Base-by-base conservation (phyloP, 768 basidiomycete genomes). In the Mrakia gelida region DNA sequence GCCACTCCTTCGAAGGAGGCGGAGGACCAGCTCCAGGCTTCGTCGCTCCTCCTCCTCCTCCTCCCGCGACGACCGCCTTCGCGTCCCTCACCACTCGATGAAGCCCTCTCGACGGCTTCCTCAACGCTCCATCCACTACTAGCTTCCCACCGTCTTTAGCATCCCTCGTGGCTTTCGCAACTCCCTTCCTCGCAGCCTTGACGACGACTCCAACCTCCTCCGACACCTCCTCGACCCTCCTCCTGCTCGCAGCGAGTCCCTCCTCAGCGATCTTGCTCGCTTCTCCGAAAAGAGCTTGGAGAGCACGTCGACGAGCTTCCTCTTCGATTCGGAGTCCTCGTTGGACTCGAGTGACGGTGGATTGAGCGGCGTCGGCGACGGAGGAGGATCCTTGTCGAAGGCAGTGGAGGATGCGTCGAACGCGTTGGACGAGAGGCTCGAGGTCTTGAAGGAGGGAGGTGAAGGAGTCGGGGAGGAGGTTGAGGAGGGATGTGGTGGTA, bases 351-450 rank as follows among this genome's bases (percentile, higher is more conserved):
- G 34, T 41, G 26, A 70, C 67, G 38, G 38, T 70, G 67, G 34
- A 41, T 21, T 43, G 67, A 70, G 67, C 34, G 67, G 41, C 67
- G 67, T 41, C 34, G 67, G 67, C 41, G n/a, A 70, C 18, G 38
- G 67, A 70, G 18, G 67, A 70, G 26, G 67, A 70, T 2, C 67
- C 67, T 41, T 70, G 34, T 13, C 34, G 26, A 38, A 43, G 38
- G 23, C 67, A 70, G 26, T 26, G 38, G 41, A 70, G 38, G 38
- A 70, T n/a, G 18, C 67, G 34, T 41, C 26, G 67, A 16, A 70
- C 41, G 3, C 38, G 67, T 38, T 41, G 21, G 26, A 70, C 41
- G 38, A 70, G 67, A 23, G 67, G 67, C 23, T 38, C 67, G 18
- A 70, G 34, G 67, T 70, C 67, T 4, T 38, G 67, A 8, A 70